These are phyloP conservation scores for Silene uniflora DNA, from an alignment of 148 eudicot genomes.

Conservation along the genomic window DNA sequence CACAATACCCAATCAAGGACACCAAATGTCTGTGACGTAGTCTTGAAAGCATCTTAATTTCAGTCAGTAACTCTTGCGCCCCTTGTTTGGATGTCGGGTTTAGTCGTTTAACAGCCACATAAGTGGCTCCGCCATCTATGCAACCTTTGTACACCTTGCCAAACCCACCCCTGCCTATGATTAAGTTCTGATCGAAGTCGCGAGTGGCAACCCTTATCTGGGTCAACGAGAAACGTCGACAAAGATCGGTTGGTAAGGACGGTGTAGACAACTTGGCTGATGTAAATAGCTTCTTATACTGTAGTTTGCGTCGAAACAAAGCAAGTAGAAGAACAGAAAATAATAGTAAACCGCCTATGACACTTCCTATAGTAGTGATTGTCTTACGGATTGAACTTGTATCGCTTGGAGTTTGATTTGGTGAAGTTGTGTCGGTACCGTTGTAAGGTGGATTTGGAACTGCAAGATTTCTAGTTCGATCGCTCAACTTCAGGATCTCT, in stretches of 20 bases:
- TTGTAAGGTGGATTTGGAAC: slow-evolving; percentile 22
- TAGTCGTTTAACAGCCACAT: slow-evolving; percentile 31
- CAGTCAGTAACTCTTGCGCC: slow-evolving; percentile 22
- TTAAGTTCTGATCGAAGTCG: slow-evolving; percentile 20
- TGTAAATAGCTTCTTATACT: too few relatives aligned
- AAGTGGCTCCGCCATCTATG: slow-evolving; percentile 13
- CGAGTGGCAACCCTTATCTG: slow-evolving; percentile 28
- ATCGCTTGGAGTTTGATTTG: not conserved
- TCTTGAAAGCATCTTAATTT: slow-evolving; percentile 29
- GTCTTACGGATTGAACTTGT: not conserved
- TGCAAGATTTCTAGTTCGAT: slow-evolving; percentile 36
- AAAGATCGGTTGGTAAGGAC: slow-evolving; percentile 14
- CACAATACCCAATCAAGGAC: slow-evolving; percentile 25
- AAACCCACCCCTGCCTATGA: slow-evolving; percentile 32
- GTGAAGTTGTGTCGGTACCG: not conserved
- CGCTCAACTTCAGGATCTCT: slow-evolving; percentile 46
- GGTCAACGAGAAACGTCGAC: slow-evolving; percentile 20
- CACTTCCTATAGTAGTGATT: not conserved
- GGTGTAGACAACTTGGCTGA: not conserved
- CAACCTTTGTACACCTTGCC: slow-evolving; percentile 36
- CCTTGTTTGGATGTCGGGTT: slow-evolving; percentile 23
- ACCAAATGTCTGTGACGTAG: slow-evolving; percentile 24
- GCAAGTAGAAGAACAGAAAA: not conserved
- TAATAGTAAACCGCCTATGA: not conserved
- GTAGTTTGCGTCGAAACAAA: not conserved